These are phyloP conservation scores for Rosa lucieae DNA, from an alignment of 306 rosid genomes.

Conservation along the genomic window DNA sequence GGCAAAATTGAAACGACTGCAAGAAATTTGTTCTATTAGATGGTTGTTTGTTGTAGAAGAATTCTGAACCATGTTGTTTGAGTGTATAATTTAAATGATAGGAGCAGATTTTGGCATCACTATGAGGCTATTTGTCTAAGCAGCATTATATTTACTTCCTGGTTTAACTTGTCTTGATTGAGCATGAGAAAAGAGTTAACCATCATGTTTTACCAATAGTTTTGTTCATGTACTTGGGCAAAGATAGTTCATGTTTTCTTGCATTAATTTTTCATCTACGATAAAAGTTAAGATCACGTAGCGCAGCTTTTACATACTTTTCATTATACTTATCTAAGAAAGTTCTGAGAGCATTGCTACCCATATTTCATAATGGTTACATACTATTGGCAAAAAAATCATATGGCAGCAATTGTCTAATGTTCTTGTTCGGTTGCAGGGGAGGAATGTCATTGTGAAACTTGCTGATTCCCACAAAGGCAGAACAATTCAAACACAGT, in stretches of 20 bases:
- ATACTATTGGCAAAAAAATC: not conserved
- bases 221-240: not conserved
- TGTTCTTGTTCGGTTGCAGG: slow-evolving; percentile 45
- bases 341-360: not conserved
- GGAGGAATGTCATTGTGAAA: slow-evolving; percentile 65
- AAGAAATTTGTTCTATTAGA: too few relatives aligned
- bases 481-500: slow-evolving; percentile 44
- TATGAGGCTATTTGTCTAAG: not conserved
- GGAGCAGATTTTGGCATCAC: not conserved
- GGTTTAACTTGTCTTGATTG: not conserved
- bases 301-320: not conserved
- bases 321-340: not conserved
- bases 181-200: too few relatives aligned
- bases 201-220: not conserved
- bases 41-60: not conserved
- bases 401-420: slow-evolving; percentile 12
- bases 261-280: not conserved
- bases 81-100: not conserved
- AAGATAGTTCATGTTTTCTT: not conserved
- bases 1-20: not conserved
- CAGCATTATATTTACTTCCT: not conserved
- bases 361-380: not conserved
- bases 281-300: not conserved
- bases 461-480: slow-evolving; percentile 73
- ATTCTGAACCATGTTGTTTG: too few relatives aligned